Percentiles rank a stretch among this genome's conserved stretches.
These are phyloP conservation scores for Metschnikowia drakensbergensis DNA, from an alignment of 805 yeast genomes.

Conservation along the genomic window DNA sequence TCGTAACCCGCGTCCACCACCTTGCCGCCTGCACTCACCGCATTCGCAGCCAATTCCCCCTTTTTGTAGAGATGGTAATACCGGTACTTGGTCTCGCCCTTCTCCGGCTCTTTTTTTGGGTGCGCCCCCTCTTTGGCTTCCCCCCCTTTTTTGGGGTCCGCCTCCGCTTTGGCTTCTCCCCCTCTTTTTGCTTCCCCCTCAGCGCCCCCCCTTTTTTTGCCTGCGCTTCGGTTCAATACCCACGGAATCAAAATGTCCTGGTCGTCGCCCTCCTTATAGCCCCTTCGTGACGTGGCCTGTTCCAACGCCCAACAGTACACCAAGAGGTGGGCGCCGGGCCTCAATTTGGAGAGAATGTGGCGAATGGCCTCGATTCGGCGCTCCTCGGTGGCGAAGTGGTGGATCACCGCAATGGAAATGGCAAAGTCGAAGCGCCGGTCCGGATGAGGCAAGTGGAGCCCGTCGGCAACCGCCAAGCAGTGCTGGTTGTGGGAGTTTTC, in stretches of 20 bases:
- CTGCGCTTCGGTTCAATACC: slow-evolving; percentile 61
- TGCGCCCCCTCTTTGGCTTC: slow-evolving; percentile 5
- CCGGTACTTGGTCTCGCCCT: slow-evolving; percentile 62
- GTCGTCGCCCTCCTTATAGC: slow-evolving; percentile 86
- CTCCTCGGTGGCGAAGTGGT: slow-evolving; percentile 84
- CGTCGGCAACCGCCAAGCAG: slow-evolving; percentile 79
- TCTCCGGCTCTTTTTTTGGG: not conserved
- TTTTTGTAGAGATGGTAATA: slow-evolving; percentile 82
- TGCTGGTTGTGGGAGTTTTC: slow-evolving; percentile 32
- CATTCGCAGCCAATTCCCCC: slow-evolving; percentile 79
- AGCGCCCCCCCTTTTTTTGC: slow-evolving; percentile 23
- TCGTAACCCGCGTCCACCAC: slow-evolving; percentile 80
- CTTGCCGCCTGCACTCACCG: slow-evolving; percentile 62
- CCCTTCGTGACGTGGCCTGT: slow-evolving; percentile 82
- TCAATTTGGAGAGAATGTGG: slow-evolving; percentile 61
- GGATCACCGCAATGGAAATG: slow-evolving; percentile 91
- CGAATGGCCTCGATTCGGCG: slow-evolving; percentile 73
- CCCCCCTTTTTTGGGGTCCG: slow-evolving; percentile 2
- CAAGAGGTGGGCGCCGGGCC: slow-evolving; percentile 61
- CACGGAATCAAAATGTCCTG: slow-evolving; percentile 96
- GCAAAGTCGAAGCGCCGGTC: slow-evolving; percentile 67
- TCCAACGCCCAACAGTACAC: slow-evolving; percentile 97
- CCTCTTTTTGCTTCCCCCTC: slow-evolving; percentile 24
- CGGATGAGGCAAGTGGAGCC: slow-evolving; percentile 49
- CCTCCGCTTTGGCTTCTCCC: slow-evolving; percentile 6